A percentile compares a stretch with the other conserved stretches of the same genome.
These are phyloP conservation scores for Orbilia javanica DNA, from an alignment of 2,329 filamentous ascomycete genomes.

Conservation along the genomic window DNA sequence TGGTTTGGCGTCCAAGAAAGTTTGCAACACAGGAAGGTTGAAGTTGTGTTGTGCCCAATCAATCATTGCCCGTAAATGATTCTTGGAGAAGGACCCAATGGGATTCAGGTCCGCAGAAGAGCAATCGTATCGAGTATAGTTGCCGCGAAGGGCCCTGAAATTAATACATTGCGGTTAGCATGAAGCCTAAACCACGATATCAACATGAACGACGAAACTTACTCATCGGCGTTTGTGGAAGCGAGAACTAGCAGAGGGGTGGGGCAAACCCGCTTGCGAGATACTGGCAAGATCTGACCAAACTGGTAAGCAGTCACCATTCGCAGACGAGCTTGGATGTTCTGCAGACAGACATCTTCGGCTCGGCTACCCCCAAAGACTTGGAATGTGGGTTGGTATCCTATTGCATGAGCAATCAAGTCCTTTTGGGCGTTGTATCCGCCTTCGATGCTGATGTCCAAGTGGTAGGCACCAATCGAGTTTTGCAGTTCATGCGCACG, in stretches of 20 bases:
- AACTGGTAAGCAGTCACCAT: slow-evolving; percentile 5
- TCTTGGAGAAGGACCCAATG: not conserved
- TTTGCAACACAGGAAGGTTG: not conserved
- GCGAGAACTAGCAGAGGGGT: not conserved
- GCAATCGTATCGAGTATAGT: slow-evolving; percentile 1
- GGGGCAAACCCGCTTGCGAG: not conserved
- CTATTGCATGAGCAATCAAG: not conserved
- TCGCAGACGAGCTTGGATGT: not conserved
- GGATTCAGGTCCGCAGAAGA: slow-evolving; percentile 1
- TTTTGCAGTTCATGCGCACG: not conserved
- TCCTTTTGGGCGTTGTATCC: not conserved
- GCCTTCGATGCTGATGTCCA: not conserved
- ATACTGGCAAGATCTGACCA: not conserved
- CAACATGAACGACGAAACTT: not conserved
- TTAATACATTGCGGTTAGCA: not conserved
- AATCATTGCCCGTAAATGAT: not conserved
- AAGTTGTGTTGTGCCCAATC: not conserved
- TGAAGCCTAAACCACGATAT: not conserved
- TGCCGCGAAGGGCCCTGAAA: not conserved
- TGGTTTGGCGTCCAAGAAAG: not conserved
- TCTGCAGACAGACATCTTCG: not conserved
- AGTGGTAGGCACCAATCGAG: not conserved
- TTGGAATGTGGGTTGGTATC: not conserved
- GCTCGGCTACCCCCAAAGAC: not conserved
- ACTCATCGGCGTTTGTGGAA: slow-evolving; percentile 1